These are phyloP conservation scores for Chlamydomonas eustigma DNA, from an alignment of 139 green algal species.

Conservation along the genomic window DNA sequence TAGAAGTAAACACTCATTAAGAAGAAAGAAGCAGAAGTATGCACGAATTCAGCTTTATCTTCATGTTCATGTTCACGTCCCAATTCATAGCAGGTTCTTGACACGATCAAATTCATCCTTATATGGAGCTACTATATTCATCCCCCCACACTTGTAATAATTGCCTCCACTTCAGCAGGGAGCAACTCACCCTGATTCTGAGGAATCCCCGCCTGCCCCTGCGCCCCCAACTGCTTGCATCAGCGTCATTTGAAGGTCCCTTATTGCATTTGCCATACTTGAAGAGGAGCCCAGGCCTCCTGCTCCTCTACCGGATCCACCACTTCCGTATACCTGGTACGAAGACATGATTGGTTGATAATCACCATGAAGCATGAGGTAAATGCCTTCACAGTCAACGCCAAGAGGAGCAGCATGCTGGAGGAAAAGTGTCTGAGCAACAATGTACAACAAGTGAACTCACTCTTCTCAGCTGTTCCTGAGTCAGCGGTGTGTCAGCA, in stretches of 20 bases:
- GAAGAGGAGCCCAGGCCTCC: neutral
- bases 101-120: neutral
- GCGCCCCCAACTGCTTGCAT: slow-evolving; percentile 9
- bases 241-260: slow-evolving; percentile 18
- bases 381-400: neutral
- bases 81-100: too few species aligned
- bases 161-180: neutral
- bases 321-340: neutral
- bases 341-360: neutral
- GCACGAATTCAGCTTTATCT: too few species aligned
- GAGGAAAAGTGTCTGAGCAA: neutral
- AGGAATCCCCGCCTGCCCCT: neutral
- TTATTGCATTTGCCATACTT: neutral
- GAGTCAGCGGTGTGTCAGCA: slow-evolving; percentile 33
- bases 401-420: neutral
- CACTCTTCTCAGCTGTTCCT: slow-evolving; percentile 41
- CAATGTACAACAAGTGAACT: neutral
- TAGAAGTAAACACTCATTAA: too few species aligned
- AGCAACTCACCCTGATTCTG: neutral
- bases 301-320: neutral
- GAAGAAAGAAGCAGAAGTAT: too few species aligned
- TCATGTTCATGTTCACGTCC: neutral
- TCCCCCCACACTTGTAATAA: neutral
- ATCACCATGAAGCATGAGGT: neutral
- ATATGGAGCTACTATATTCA: neutral